Conservation (phyloP, 1,284 basidiomycete species). For the Coniferiporia weirii region DNA sequence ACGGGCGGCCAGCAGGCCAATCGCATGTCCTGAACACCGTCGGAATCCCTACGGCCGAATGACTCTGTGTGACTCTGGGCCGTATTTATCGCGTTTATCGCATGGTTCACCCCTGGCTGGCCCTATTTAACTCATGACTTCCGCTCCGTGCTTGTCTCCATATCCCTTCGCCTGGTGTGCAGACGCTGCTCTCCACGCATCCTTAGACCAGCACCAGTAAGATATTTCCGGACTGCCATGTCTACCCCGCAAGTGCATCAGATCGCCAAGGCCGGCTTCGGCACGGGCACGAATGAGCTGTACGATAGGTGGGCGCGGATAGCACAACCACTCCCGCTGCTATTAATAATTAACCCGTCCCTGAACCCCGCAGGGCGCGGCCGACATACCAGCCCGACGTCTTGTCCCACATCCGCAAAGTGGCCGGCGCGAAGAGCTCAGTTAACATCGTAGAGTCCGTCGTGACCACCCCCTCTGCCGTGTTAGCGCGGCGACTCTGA, state of each 20-base stretch:
- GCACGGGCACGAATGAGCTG: slow-evolving; percentile 47
- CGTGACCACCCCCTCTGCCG: background rate
- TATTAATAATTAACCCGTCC: background rate
- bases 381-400: slow-evolving; percentile 64
- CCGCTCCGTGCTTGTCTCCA: background rate
- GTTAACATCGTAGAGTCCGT: slow-evolving; percentile 67
- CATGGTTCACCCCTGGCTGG: too few species aligned
- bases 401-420: slow-evolving; percentile 49
- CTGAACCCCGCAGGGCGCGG: slow-evolving; percentile 42
- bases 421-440: slow-evolving; percentile 33
- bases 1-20: too few species aligned
- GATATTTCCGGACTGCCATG: background rate
- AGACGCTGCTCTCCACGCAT: background rate
- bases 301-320: slow-evolving; percentile 81
- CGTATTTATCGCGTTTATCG: too few species aligned
- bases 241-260: slow-evolving; percentile 34
- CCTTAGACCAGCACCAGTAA: background rate
- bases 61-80: too few species aligned
- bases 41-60: too few species aligned
- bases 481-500: background rate
- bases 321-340: background rate
- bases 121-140: too few species aligned
- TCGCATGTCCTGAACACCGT: too few species aligned
- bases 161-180: background rate
- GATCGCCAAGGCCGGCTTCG: slow-evolving; percentile 63